phyloP scores from a whole-genome alignment of 176 grass and related monocot genomes.

The Oryza nivara region DNA sequence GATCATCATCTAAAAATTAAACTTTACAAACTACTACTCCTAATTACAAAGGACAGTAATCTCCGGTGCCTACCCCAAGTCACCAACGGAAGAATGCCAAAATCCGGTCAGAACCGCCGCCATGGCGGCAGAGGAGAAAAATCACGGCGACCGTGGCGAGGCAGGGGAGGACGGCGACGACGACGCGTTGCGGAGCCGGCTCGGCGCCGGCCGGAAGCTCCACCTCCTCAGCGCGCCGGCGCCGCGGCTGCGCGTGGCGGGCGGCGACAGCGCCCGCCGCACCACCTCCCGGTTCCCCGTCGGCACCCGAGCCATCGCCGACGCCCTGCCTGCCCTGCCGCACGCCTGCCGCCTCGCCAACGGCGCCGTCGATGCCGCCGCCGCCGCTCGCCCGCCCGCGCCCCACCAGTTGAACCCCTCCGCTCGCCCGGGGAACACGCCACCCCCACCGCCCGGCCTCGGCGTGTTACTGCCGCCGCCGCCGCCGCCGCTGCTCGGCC shows the following conservation, averaged over 20 bases:
- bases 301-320: slow-evolving; percentile 26
- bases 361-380: neutral
- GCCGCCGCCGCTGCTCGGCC: slow-evolving; percentile 6
- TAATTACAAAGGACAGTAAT: neutral
- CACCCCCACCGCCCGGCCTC: neutral
- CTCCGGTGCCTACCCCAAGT: neutral
- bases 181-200: slow-evolving; percentile 65
- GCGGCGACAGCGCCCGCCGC: slow-evolving; percentile 64
- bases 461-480: neutral
- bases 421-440: neutral
- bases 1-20: neutral
- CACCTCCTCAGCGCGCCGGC: slow-evolving; percentile 47
- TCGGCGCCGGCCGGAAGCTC: slow-evolving; percentile 75
- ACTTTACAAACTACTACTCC: no score
- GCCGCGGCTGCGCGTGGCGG: slow-evolving; percentile 25
- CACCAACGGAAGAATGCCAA: neutral
- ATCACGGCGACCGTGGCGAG: slow-evolving; percentile 40
- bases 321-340: slow-evolving; percentile 2
- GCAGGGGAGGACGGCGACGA: neutral
- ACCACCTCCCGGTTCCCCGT: slow-evolving; percentile 69
- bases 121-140: neutral
- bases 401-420: slow-evolving; percentile 42
- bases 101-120: neutral
- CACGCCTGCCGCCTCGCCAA: slow-evolving; percentile 25
- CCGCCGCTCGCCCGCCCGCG: neutral